Evolutionary conservation across 805 yeast species (phyloP).

Genomic region (Lipomyces sp.): DNA sequence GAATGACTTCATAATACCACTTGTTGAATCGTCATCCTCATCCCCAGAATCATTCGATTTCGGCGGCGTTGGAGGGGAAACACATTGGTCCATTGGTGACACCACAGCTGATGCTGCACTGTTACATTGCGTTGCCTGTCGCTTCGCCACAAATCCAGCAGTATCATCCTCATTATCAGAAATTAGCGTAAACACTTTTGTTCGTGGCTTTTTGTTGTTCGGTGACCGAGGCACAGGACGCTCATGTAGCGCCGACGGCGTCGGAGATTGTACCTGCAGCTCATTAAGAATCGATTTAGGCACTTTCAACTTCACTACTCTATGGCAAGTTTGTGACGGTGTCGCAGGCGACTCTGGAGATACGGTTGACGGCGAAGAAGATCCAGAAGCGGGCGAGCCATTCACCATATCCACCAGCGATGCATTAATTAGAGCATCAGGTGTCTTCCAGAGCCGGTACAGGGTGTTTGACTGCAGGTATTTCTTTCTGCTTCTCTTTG

Average conservation of each 20-base stretch:
- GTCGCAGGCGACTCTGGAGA: background rate
- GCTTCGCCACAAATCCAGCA: background rate
- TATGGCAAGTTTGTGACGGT: background rate
- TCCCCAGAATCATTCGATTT: slow-evolving; percentile 16
- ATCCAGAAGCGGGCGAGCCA: background rate
- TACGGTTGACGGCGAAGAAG: background rate
- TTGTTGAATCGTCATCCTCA: background rate
- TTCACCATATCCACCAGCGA: background rate
- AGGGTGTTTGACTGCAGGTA: slow-evolving; percentile 7
- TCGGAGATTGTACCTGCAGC: background rate
- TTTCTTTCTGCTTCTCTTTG: background rate
- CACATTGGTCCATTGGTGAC: background rate
- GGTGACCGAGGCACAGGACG: background rate
- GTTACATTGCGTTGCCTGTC: slow-evolving; percentile 4
- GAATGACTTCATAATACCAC: background rate
- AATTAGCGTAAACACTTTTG: background rate
- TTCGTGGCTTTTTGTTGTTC: background rate
- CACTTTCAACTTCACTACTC: slow-evolving; percentile 11
- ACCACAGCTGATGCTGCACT: background rate
- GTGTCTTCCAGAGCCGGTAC: slow-evolving; percentile 11
- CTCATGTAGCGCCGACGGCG: background rate
- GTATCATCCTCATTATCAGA: background rate
- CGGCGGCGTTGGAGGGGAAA: slow-evolving; percentile 32
- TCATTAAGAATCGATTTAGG: background rate
- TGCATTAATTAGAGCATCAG: background rate